These are phyloP conservation scores for Fraxinus americana DNA, from an alignment of 257 asterid species.

Conservation along the genomic window DNA sequence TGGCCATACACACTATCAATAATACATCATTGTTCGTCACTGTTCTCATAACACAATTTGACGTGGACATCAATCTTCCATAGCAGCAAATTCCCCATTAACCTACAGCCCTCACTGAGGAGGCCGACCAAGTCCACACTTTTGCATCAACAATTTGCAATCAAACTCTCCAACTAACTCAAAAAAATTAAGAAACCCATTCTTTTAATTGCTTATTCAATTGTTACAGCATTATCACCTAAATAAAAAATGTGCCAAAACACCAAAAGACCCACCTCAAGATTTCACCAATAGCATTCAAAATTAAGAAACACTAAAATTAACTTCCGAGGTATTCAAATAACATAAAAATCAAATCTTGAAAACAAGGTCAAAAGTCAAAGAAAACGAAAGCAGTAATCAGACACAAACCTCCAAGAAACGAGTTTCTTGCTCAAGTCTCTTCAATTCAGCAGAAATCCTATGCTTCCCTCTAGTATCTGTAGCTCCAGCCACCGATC, in stretches of 20 bases:
- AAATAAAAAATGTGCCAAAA: conserved; percentile 13
- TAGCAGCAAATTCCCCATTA: neutral
- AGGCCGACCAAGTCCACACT: neutral
- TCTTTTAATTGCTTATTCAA: neutral
- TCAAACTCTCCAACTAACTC: neutral
- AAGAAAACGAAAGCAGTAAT: conserved; percentile 3
- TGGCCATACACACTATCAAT: neutral
- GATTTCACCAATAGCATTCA: conserved; percentile 24
- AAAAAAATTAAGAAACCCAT: neutral
- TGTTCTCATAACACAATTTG: neutral
- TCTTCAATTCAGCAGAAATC: conserved; percentile 90
- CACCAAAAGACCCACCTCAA: conserved; percentile 9
- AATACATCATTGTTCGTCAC: neutral
- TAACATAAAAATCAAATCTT: conserved; percentile 4
- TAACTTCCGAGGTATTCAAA: conserved; percentile 16
- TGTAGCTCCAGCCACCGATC: conserved; percentile 52
- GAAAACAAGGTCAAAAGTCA: conserved; percentile 24
- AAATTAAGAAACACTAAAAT: conserved; percentile 18
- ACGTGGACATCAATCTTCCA: neutral
- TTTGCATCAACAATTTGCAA: neutral
- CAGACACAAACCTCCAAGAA: conserved; percentile 69
- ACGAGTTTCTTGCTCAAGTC: conserved; percentile 92
- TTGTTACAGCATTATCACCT: neutral
- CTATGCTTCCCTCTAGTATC: conserved; percentile 91
- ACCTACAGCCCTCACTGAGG: neutral